These are phyloP conservation scores for Acer negundo DNA, from an alignment of 345 rosid species.

Conservation along the genomic window DNA sequence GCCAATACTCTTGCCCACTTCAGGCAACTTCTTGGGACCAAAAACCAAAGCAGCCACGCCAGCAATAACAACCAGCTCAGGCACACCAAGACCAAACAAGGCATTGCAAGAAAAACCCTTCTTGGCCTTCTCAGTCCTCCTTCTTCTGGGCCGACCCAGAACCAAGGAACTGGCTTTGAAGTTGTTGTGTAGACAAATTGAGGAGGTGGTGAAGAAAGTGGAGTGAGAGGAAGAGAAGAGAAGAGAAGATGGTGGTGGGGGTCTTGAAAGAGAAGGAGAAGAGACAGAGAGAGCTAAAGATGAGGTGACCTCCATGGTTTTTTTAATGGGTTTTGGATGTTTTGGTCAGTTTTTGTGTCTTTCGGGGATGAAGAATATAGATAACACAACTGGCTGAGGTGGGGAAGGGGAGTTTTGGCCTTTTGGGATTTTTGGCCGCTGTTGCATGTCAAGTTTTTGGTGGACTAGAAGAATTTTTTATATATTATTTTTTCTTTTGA, in stretches of 20 bases:
- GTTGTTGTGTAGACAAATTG: conserved; percentile 21
- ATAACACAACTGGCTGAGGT: conserved; percentile 14
- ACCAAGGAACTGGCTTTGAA: conserved; percentile 33
- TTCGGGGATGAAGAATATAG: conserved; percentile 4
- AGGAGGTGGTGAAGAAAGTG: conserved; percentile 36
- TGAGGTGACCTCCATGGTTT: conserved; percentile 64
- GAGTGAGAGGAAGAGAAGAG: conserved; percentile 62
- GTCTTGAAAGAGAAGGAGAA: conserved; percentile 24
- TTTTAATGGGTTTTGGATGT: conserved; percentile 18
- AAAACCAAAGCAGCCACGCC: conserved; percentile 90
- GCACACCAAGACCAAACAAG: conserved; percentile 91
- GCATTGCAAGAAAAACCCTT: conserved; percentile 70
- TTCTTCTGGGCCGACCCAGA: conserved; percentile 36
- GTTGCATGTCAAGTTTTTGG: too few species aligned
- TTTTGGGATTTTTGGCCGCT: too few species aligned
- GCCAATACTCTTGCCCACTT: conserved; percentile 91
- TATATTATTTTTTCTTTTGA: too few species aligned
- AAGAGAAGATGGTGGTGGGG: conserved; percentile 30
- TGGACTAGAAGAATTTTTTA: too few species aligned
- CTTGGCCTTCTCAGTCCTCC: conserved; percentile 34
- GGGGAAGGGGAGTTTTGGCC: background rate
- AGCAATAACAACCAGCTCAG: conserved; percentile 93
- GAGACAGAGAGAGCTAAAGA: conserved; percentile 45
- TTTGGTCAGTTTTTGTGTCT: conserved; percentile 10
- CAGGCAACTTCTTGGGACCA: conserved; percentile 96